phyloP scores from a whole-genome alignment of 2,329 filamentous ascomycete species.

The Macroventuria anomochaeta region DNA sequence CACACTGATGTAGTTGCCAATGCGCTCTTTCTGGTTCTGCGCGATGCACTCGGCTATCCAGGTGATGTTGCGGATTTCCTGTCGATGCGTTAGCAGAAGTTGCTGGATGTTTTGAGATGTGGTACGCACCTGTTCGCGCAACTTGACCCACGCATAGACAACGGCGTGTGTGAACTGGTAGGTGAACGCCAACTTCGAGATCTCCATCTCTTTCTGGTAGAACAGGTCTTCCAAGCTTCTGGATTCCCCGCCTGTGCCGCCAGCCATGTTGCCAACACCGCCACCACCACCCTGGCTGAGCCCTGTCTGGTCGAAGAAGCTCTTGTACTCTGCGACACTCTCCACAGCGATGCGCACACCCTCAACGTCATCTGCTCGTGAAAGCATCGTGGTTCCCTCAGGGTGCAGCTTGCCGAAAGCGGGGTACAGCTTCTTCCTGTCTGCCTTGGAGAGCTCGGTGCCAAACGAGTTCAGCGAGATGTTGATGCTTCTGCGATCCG shows the following conservation, averaged over 20 bases:
- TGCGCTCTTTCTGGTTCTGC: slow-evolving; percentile 98
- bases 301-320: slow-evolving; percentile 92
- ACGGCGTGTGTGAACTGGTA: slow-evolving; percentile 94
- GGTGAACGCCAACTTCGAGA: slow-evolving; percentile 93
- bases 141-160: slow-evolving; percentile 96
- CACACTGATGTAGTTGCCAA: slow-evolving; percentile 98
- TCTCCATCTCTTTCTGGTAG: slow-evolving; percentile 99
- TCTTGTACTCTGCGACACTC: slow-evolving; percentile 90
- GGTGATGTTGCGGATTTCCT: slow-evolving; percentile 99
- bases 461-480: slow-evolving; percentile 99
- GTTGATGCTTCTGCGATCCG: slow-evolving; percentile 95
- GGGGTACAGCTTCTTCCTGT: slow-evolving; percentile 96
- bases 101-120: background rate
- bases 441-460: slow-evolving; percentile 90
- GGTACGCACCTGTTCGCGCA: slow-evolving; percentile 86
- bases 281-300: slow-evolving; percentile 75
- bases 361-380: slow-evolving; percentile 91
- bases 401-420: slow-evolving; percentile 90
- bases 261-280: slow-evolving; percentile 82
- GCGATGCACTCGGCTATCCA: slow-evolving; percentile 99
- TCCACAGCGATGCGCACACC: slow-evolving; percentile 93
- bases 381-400: slow-evolving; percentile 93
- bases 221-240: slow-evolving; percentile 97
- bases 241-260: slow-evolving; percentile 78
- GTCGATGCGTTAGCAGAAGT: slow-evolving; percentile 23